Conservation (phyloP, 2,329 filamentous ascomycete genomes). For the Pseudonectria foliicola region DNA sequence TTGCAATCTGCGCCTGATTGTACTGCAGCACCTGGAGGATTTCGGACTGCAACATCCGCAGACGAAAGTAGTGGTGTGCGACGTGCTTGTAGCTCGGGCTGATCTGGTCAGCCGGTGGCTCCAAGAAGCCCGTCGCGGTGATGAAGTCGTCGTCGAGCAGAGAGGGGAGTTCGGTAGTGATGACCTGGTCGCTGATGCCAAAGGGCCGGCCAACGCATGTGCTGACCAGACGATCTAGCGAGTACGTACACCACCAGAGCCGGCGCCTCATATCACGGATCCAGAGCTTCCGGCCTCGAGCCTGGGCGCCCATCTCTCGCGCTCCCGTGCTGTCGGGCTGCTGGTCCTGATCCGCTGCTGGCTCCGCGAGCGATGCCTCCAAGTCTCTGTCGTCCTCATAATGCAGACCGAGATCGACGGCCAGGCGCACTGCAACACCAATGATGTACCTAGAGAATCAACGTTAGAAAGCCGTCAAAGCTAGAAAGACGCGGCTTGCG, state of each 20-base stretch:
- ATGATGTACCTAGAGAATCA: constrained; percentile 65
- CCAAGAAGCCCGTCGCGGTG: constrained; percentile 66
- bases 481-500: constrained; percentile 1
- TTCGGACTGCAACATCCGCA: constrained; percentile 85
- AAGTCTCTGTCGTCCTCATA: constrained; percentile 75
- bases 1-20: constrained; percentile 76
- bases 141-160: constrained; percentile 83
- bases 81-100: constrained; percentile 84
- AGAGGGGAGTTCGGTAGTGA: constrained; percentile 92
- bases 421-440: constrained; percentile 82
- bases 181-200: constrained; percentile 90
- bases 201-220: constrained; percentile 91
- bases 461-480: constrained; percentile 6
- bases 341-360: constrained; percentile 26
- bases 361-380: constrained; percentile 50
- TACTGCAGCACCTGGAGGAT: constrained; percentile 91
- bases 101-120: constrained; percentile 47
- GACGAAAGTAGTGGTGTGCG: constrained; percentile 83
- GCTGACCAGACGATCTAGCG: constrained; percentile 87
- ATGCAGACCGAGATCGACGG: constrained; percentile 85
- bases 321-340: constrained; percentile 27
- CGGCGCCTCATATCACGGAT: constrained; percentile 77
- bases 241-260: constrained; percentile 97
- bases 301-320: constrained; percentile 31
- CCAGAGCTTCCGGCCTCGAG: constrained; percentile 69